A percentile compares a stretch with the other conserved stretches of the same genome.
phyloP scores from a whole-genome alignment of 1,284 basidiomycete genomes.

The Amylostereum areolatum region DNA sequence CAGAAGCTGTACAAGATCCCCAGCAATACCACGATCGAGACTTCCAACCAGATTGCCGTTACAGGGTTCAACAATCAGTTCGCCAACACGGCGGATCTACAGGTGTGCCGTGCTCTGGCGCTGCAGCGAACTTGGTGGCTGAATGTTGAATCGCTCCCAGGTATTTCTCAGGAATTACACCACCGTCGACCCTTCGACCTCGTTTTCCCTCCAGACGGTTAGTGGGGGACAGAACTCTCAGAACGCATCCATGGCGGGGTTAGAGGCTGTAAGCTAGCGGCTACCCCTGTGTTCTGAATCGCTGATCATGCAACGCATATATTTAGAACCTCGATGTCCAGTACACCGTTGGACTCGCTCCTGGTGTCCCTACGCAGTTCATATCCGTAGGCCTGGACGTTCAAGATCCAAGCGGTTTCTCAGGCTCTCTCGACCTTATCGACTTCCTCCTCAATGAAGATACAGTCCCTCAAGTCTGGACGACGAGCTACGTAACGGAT shows the following conservation, averaged over 20 bases:
- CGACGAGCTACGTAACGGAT: slow-evolving; percentile 30
- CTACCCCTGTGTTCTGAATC: too few relatives aligned
- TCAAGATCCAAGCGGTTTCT: slow-evolving; percentile 11
- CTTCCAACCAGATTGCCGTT: slow-evolving; percentile 14
- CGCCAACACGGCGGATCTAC: too few relatives aligned
- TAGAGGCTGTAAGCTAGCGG: too few relatives aligned
- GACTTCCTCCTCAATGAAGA: slow-evolving; percentile 28
- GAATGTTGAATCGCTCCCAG: too few relatives aligned
- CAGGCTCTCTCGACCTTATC: slow-evolving; percentile 26
- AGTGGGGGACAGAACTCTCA: too few relatives aligned
- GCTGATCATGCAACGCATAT: too few relatives aligned
- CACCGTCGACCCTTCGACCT: too few relatives aligned
- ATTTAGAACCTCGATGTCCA: slow-evolving; percentile 10
- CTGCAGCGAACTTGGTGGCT: too few relatives aligned
- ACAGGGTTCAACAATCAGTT: slow-evolving; percentile 14
- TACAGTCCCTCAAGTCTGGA: slow-evolving; percentile 42
- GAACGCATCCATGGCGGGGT: too few relatives aligned
- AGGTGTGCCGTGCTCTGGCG: too few relatives aligned
- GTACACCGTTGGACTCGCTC: slow-evolving; percentile 27
- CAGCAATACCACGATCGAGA: slow-evolving; percentile 13
- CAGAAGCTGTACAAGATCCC: slow-evolving; percentile 22
- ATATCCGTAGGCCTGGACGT: slow-evolving; percentile 13
- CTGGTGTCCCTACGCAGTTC: slow-evolving; percentile 16
- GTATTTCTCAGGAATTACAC: too few relatives aligned
- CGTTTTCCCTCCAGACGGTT: too few relatives aligned